A percentile compares a stretch with the other conserved stretches of the same genome.
Conservation (phyloP, 2,329 filamentous ascomycete species). For the Trichoderma sp. region DNA sequence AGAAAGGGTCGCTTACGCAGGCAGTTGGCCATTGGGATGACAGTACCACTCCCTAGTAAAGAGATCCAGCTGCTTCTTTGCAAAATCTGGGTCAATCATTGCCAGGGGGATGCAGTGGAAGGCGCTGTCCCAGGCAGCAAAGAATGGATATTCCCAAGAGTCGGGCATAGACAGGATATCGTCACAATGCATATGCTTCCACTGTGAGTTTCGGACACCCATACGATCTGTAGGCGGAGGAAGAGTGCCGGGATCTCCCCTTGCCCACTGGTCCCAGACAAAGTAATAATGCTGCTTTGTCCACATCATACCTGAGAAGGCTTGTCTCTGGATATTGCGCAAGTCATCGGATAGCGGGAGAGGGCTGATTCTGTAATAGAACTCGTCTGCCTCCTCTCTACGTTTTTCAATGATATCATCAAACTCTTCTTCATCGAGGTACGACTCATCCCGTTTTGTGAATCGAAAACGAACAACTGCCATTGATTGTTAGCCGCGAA, state of each 20-base stretch:
- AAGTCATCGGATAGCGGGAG: conserved; percentile 91
- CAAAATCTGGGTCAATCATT: conserved; percentile 97
- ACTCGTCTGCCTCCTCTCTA: conserved; percentile 88
- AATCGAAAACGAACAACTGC: conserved; percentile 86
- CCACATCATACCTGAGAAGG: conserved; percentile 97
- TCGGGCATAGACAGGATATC: conserved; percentile 97
- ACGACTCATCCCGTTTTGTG: conserved; percentile 70
- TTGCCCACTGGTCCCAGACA: conserved; percentile 97
- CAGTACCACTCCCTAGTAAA: conserved; percentile 99
- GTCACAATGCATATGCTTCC: conserved; percentile 93
- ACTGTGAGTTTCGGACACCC: conserved; percentile 77
- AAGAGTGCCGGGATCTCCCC: conserved; percentile 84
- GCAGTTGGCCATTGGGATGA: conserved; percentile 93
- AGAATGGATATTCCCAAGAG: conserved; percentile 98
- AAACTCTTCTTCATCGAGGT: conserved; percentile 88
- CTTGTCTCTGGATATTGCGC: conserved; percentile 91
- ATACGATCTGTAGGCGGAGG: conserved; percentile 80
- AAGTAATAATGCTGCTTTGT: conserved; percentile 97
- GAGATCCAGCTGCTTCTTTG: conserved; percentile 95
- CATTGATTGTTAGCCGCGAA: conserved; percentile 1
- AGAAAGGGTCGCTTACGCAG: conserved; percentile 59
- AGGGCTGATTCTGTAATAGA: conserved; percentile 90
- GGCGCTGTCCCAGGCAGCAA: conserved; percentile 94
- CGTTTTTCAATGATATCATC: conserved; percentile 87
- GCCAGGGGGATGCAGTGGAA: conserved; percentile 95